phyloP scores from a whole-genome alignment of 148 eudicot species.

The Amaranthus cruentus region DNA sequence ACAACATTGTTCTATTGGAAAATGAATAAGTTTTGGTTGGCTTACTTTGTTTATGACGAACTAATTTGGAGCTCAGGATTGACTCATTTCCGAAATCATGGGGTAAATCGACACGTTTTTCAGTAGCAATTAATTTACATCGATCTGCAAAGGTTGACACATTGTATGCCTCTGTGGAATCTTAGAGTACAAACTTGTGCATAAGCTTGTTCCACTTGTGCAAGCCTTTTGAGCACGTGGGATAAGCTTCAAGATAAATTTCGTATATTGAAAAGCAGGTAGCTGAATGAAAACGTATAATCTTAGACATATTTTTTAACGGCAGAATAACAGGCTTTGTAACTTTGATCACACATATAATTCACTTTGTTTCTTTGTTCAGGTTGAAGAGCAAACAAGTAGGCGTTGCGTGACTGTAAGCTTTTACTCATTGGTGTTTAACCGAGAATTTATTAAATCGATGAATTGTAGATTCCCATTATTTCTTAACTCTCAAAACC shows the following conservation, averaged over 20 bases:
- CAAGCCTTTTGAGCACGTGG: conserved; percentile 55
- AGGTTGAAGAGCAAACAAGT: conserved; percentile 73
- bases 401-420: conserved; percentile 51
- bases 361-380: conserved; percentile 9
- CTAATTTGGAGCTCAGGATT: no score
- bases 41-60: no score
- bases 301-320: neutral
- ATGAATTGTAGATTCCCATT: conserved; percentile 2
- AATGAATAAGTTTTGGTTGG: no score
- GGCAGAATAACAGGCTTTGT: neutral
- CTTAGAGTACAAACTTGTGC: no score
- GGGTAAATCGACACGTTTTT: no score
- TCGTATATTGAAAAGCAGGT: conserved; percentile 79
- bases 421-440: conserved; percentile 10
- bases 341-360: neutral
- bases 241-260: conserved; percentile 73
- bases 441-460: conserved; percentile 1
- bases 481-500: neutral
- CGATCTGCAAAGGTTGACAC: no score
- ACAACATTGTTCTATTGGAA: no score
- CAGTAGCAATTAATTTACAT: no score
- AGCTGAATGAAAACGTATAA: neutral
- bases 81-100: no score
- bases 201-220: neutral
- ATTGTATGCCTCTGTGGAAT: no score